These are phyloP conservation scores for Hypoxylon sp. DNA, from an alignment of 2,329 filamentous ascomycete species.

Conservation along the genomic window DNA sequence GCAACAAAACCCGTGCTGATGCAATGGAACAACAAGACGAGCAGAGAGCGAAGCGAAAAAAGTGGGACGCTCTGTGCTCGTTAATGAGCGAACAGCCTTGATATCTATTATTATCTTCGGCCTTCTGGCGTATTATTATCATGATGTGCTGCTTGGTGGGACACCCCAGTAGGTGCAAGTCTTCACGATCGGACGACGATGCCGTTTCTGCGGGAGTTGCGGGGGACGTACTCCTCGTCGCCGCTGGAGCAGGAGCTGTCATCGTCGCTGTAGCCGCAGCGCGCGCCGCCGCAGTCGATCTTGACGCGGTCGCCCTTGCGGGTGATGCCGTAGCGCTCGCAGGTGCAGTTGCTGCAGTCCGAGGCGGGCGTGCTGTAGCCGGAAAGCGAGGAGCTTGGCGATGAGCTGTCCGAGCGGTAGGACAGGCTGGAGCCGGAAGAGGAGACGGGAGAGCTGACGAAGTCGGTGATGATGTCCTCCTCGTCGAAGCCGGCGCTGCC, in stretches of 20 bases:
- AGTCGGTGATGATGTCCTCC: slow-evolving; percentile 70
- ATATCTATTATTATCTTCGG: slow-evolving; percentile 50
- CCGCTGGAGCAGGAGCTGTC: slow-evolving; percentile 77
- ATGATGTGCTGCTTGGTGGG: slow-evolving; percentile 49
- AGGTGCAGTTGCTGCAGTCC: slow-evolving; percentile 86
- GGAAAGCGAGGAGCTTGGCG: slow-evolving; percentile 79
- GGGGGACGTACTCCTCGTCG: slow-evolving; percentile 73
- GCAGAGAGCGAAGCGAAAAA: slow-evolving; percentile 51
- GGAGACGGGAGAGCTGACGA: slow-evolving; percentile 73
- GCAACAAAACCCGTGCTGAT: slow-evolving; percentile 52
- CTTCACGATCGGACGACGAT: slow-evolving; percentile 68
- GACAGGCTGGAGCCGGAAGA: slow-evolving; percentile 79
- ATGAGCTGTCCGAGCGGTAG: slow-evolving; percentile 79
- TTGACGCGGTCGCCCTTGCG: slow-evolving; percentile 93
- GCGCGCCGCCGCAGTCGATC: slow-evolving; percentile 92
- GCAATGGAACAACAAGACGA: slow-evolving; percentile 56
- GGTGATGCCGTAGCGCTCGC: slow-evolving; percentile 97
- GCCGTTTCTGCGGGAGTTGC: slow-evolving; percentile 74
- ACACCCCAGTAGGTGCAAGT: slow-evolving; percentile 45
- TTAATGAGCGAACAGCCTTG: slow-evolving; percentile 55
- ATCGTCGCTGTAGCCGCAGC: slow-evolving; percentile 86
- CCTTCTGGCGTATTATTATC: slow-evolving; percentile 48
- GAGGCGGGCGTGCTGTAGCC: slow-evolving; percentile 85
- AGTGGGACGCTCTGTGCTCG: slow-evolving; percentile 47
- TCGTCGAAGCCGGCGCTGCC: slow-evolving; percentile 72